Evolutionary conservation across 164 flowering plant genomes (phyloP).

Genomic region (Euptelea pleiosperma): DNA sequence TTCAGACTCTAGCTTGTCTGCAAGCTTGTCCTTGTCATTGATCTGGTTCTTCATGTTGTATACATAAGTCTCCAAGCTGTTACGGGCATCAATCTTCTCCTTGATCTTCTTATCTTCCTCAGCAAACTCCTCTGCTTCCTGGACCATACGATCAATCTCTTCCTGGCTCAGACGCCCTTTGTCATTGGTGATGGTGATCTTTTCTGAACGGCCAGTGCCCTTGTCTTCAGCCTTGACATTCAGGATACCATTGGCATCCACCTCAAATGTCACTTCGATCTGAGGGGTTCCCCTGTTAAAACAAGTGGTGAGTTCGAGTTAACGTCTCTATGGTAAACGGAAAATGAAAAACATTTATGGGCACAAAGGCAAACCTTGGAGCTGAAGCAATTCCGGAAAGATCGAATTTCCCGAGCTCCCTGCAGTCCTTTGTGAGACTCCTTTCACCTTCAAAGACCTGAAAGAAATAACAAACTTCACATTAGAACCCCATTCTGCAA

Average conservation of each 20-base stretch:
- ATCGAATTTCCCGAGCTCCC: slow-evolving; percentile 45
- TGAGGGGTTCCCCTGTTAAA: slow-evolving; percentile 48
- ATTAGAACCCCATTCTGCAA: neutral
- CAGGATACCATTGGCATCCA: slow-evolving; percentile 49
- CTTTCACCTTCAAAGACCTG: slow-evolving; percentile 50
- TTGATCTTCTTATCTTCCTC: slow-evolving; percentile 57
- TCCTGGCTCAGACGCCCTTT: slow-evolving; percentile 50
- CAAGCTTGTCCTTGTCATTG: slow-evolving; percentile 47
- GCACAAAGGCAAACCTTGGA: slow-evolving; percentile 32
- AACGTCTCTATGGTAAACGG: neutral
- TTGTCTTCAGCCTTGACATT: slow-evolving; percentile 52
- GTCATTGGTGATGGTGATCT: slow-evolving; percentile 54
- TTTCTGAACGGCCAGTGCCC: slow-evolving; percentile 39
- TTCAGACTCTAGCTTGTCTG: slow-evolving; percentile 41
- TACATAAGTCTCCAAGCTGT: slow-evolving; percentile 40
- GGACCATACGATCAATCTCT: slow-evolving; percentile 47
- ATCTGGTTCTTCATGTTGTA: slow-evolving; percentile 55
- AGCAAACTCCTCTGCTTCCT: slow-evolving; percentile 53
- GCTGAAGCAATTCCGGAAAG: slow-evolving; percentile 50
- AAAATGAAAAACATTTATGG: neutral
- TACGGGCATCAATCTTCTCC: slow-evolving; percentile 48
- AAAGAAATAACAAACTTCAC: neutral
- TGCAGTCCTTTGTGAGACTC: slow-evolving; percentile 37
- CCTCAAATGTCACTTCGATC: slow-evolving; percentile 51
- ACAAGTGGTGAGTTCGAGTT: neutral